These are phyloP conservation scores for Aspergillus ruber DNA, from an alignment of 2,329 filamentous ascomycete species.

Conservation along the genomic window DNA sequence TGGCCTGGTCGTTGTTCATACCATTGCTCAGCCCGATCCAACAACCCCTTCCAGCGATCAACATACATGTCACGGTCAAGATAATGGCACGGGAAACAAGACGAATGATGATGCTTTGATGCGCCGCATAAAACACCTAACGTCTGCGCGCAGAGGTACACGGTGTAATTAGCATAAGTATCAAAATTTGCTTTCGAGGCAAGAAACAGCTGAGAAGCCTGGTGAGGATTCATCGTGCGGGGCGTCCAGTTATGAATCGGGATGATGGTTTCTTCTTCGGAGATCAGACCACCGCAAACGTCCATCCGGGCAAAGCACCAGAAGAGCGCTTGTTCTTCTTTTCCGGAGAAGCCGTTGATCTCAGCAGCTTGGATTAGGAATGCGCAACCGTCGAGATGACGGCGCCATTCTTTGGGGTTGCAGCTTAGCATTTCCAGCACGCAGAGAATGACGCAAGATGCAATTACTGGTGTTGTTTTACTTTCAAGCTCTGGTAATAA, in stretches of 20 bases:
- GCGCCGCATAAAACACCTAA: constrained; percentile 32
- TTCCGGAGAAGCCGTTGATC: constrained; percentile 47
- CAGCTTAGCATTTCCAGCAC: constrained; percentile 49
- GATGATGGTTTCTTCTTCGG: constrained; percentile 46
- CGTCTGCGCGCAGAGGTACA: constrained; percentile 44
- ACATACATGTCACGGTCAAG: constrained; percentile 16
- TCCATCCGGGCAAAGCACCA: constrained; percentile 53
- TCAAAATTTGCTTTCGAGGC: constrained; percentile 31
- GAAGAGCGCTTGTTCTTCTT: constrained; percentile 47
- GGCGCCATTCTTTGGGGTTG: constrained; percentile 44
- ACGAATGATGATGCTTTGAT: constrained; percentile 7
- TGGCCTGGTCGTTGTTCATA: constrained; percentile 25
- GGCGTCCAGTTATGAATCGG: constrained; percentile 43
- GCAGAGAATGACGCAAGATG: constrained; percentile 48
- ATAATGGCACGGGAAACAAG: constrained; percentile 11
- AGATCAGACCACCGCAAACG: constrained; percentile 49
- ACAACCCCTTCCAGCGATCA: constrained; percentile 34
- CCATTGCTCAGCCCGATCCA: constrained; percentile 39
- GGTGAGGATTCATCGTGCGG: constrained; percentile 13
- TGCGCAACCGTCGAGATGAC: constrained; percentile 49
- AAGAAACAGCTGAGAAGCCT: constrained; percentile 19
- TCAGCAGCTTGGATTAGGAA: constrained; percentile 46
- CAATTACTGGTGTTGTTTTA: constrained; percentile 44
- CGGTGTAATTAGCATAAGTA: constrained; percentile 47
- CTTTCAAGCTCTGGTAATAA: constrained; percentile 43